Evolutionary conservation across 2,329 filamentous ascomycete genomes (phyloP).

Genomic region (Aspergillus sp.): DNA sequence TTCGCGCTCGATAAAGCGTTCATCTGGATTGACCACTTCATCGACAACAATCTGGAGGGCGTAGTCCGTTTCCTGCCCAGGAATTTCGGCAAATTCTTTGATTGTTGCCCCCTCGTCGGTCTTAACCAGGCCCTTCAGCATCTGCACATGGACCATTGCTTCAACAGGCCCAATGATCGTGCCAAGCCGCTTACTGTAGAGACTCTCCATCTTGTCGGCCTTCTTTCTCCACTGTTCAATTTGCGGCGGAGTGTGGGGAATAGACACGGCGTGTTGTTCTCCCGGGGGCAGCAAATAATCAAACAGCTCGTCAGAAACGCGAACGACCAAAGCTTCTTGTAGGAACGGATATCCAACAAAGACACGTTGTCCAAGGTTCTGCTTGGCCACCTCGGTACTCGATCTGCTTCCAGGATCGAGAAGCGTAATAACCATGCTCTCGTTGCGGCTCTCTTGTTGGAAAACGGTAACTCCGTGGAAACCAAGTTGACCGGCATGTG

Average conservation of each 20-base stretch:
- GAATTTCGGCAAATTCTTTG: conserved; percentile 84
- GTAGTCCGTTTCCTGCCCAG: conserved; percentile 78
- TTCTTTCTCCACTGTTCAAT: conserved; percentile 80
- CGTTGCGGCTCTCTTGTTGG: conserved; percentile 88
- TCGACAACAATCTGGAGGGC: conserved; percentile 88
- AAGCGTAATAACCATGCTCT: conserved; percentile 88
- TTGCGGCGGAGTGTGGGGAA: conserved; percentile 64
- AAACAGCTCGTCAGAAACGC: conserved; percentile 88
- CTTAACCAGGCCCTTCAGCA: conserved; percentile 83
- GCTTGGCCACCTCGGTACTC: conserved; percentile 62
- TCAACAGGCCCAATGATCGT: conserved; percentile 81
- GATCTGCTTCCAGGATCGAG: conserved; percentile 63
- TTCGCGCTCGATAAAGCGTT: conserved; percentile 81
- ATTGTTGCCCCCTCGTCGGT: conserved; percentile 82
- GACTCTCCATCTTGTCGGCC: conserved; percentile 69
- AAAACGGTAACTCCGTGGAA: conserved; percentile 92
- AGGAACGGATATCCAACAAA: conserved; percentile 93
- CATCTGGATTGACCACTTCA: conserved; percentile 78
- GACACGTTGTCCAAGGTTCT: conserved; percentile 73
- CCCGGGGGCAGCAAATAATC: conserved; percentile 65
- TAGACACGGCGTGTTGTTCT: conserved; percentile 55
- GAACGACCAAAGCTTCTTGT: conserved; percentile 81
- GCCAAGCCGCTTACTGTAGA: conserved; percentile 83
- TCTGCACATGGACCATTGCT: conserved; percentile 81
- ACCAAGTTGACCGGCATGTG: conserved; percentile 69